Base-by-base conservation (phyloP, 148 eudicot genomes). In the Vaccinium macrocarpon region DNA sequence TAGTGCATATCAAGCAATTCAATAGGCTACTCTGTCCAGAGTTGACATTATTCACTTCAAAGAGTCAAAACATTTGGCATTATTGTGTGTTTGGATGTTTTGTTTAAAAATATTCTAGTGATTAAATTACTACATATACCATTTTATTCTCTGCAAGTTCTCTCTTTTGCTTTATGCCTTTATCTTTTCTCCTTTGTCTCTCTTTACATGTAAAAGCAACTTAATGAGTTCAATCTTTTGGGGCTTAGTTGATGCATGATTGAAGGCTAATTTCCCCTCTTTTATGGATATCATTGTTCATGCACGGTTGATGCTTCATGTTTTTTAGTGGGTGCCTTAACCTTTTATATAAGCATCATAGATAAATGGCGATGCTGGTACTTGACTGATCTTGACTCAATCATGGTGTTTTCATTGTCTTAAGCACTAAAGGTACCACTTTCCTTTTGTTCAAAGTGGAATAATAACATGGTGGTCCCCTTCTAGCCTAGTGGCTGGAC, bases 151-250 rank as follows among this genome's bases (percentile, higher is more conserved):
- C 23, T 53, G 15, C 13, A 25, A 59, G 59, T 52, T 13, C 5
- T 66, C 25, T 46, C 21, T 64, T 62, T 49, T 66, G 57, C 83
- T 18, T 64, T 61, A 62, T 42, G 42, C 8, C 25, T 59, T 35
- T 42, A 42, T 42, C 46, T 42, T 42, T 23, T 42, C 5, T 19
- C 35, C 23, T 48, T 64, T 62, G 18, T 64, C 8, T 1, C 8
- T 1, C 75, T 81, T 66, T 81, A 32, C 51, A 19, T 79, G 7
- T 19, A 79, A 79, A 79, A 79, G 68, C 81, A 79, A 32, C 48
- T 79, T 62, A 46, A 6, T 25, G n/a, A 46, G 55, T 25, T 61
- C 48, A 8, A 38, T 18, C 53, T 38, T 35, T 84, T 78, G 57
- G 66, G 51, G n/a, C 18, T 48, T 53, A 25, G 2, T 84, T 12